Evolutionary conservation across 345 rosid genomes (phyloP), one percentile per base, ranked within the genome.

Genomic region (Balakata baccata): DNA sequence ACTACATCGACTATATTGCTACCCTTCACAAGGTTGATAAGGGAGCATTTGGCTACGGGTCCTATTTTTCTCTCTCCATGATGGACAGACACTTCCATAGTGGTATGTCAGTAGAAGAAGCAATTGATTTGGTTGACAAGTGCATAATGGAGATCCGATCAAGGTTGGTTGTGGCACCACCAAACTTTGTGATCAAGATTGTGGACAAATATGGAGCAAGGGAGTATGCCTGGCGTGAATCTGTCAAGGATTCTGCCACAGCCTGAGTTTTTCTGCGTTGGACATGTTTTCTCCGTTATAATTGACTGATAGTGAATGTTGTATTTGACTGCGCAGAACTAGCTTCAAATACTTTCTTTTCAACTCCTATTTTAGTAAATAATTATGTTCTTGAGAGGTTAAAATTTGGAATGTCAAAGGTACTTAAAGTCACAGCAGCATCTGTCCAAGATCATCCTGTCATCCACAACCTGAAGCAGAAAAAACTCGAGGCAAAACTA

Each of bases 21-120:
- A 87, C 92, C 16, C 90, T 89, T 67, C 97, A 91, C 87, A 91
- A 93, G 83, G 88, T 89, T 50, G 98, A 93, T 3, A 93, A 90
- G 89, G 97, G 89, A 49, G 92, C 97, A 49, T 91, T 90, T 14
- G 97, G 97, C 22, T 93, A 91, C 18, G 98, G 98, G 0, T 91
- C 96, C 53, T 91, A 90, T 74, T 93, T 93, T 77, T 78, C 90
- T 18, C 96, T 93, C 20, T 79, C 97, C 7, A 89, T 89, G 85
- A 89, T 91, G 98, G 97, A 93, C 82, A 85, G 97, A 45, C 90
- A 86, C 82, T 94, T 75, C 86, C 94, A 82, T 77, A 87, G 90
- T 39, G 91, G 89, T 72, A 89, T 90, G 97, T 68, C 94, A 0
- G 85, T 91, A 14, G 96, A 90, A 78, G 94, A 91, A 82, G 90